Conservation (phyloP, 768 basidiomycete species). For the Russula virescens region DNA sequence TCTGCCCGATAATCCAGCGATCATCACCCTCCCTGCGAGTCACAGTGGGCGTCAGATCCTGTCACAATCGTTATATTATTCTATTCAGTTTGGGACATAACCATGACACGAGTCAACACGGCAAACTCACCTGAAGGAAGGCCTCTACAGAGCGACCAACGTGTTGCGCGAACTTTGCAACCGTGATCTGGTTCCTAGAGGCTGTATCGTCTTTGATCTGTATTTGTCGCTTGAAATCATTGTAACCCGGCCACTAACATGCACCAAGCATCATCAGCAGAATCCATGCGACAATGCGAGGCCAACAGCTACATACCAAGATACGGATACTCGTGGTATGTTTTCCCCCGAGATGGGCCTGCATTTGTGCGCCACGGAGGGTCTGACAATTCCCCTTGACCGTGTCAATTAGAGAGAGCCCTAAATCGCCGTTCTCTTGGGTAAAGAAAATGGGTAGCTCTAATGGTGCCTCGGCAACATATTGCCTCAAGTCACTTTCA, state of each 20-base stretch:
- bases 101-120: neutral
- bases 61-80: neutral
- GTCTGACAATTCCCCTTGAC: conserved; percentile 1
- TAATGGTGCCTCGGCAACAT: conserved; percentile 10
- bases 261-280: neutral
- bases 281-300: neutral
- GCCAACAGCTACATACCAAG: conserved; percentile 2
- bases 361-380: neutral
- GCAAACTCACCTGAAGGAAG: conserved; percentile 13
- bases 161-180: conserved; percentile 19
- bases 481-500: neutral
- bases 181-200: neutral
- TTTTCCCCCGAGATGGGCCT: conserved; percentile 11
- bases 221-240: conserved; percentile 12
- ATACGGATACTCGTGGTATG: conserved; percentile 13
- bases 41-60: neutral
- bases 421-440: conserved; percentile 8
- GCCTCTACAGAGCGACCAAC: conserved; percentile 12
- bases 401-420: conserved; percentile 7
- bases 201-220: conserved; percentile 17
- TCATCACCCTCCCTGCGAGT: neutral
- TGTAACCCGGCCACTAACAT: conserved; percentile 16
- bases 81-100: neutral
- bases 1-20: conserved; percentile 10
- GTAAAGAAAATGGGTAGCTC: conserved; percentile 19